phyloP scores from a whole-genome alignment of 2,329 filamentous ascomycete genomes.

The Aspergillus fructus region DNA sequence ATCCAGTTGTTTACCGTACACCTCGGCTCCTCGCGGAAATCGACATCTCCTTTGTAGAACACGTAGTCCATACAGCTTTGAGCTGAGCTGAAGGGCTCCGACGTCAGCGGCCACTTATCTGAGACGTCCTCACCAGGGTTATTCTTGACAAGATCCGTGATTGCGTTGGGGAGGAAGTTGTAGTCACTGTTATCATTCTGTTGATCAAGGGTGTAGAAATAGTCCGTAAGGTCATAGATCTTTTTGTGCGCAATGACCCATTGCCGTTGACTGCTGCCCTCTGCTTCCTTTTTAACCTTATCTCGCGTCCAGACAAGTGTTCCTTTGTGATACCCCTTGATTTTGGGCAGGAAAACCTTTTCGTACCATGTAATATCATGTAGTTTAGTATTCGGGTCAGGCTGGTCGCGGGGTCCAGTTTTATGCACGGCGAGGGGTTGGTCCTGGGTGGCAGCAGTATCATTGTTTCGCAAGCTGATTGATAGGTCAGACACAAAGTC shows the following conservation, averaged over 20 bases:
- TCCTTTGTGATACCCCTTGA: slow-evolving; percentile 84
- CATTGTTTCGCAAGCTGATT: slow-evolving; percentile 51
- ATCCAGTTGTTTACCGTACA: slow-evolving; percentile 93
- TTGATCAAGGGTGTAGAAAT: slow-evolving; percentile 72
- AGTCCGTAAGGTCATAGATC: slow-evolving; percentile 89
- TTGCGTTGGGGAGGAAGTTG: slow-evolving; percentile 67
- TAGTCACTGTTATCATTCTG: slow-evolving; percentile 59
- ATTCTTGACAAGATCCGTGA: slow-evolving; percentile 68
- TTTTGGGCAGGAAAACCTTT: slow-evolving; percentile 69
- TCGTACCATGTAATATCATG: slow-evolving; percentile 73
- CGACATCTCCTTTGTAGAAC: slow-evolving; percentile 79
- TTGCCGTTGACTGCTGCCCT: slow-evolving; percentile 62
- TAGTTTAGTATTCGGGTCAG: slow-evolving; percentile 59
- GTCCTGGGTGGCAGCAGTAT: slow-evolving; percentile 63
- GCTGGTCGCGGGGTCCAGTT: slow-evolving; percentile 62
- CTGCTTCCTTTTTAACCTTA: slow-evolving; percentile 64
- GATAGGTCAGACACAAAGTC: slow-evolving; percentile 64
- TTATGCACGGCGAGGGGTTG: slow-evolving; percentile 63
- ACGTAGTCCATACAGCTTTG: slow-evolving; percentile 77
- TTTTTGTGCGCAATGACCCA: slow-evolving; percentile 78
- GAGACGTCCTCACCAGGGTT: slow-evolving; percentile 82
- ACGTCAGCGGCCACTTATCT: slow-evolving; percentile 55
- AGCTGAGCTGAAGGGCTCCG: slow-evolving; percentile 59
- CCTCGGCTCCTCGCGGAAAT: slow-evolving; percentile 74
- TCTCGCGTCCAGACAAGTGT: slow-evolving; percentile 70